These are phyloP conservation scores for Leccinellum luteum DNA, from an alignment of 768 basidiomycete species.

Conservation along the genomic window DNA sequence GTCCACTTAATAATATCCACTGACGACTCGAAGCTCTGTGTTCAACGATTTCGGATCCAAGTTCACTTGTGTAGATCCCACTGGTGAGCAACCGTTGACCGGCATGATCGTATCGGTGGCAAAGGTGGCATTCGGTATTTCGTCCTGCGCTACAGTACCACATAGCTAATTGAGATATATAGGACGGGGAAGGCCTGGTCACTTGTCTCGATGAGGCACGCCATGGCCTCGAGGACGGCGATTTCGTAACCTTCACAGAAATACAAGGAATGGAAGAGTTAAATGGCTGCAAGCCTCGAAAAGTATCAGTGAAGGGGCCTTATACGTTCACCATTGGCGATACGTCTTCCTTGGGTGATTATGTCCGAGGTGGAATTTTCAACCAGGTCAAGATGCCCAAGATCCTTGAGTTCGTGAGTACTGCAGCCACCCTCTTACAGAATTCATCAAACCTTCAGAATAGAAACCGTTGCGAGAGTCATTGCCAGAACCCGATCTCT, in stretches of 20 bases:
- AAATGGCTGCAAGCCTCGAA: slow-evolving; percentile 89
- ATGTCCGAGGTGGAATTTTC: slow-evolving; percentile 89
- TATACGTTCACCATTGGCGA: slow-evolving; percentile 98
- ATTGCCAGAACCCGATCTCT: slow-evolving; percentile 73
- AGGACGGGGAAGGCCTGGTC: slow-evolving; percentile 90
- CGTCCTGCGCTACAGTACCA: neutral
- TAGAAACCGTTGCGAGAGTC: slow-evolving; percentile 95
- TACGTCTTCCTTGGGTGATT: slow-evolving; percentile 72
- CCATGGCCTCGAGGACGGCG: slow-evolving; percentile 98
- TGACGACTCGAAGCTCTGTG: slow-evolving; percentile 55
- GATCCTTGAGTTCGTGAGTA: slow-evolving; percentile 85
- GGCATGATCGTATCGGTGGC: slow-evolving; percentile 97
- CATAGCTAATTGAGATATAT: neutral
- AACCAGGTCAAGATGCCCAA: slow-evolving; percentile 99
- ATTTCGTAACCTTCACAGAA: slow-evolving; percentile 95
- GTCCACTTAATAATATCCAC: neutral
- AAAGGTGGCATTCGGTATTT: slow-evolving; percentile 48
- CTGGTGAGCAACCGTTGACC: slow-evolving; percentile 89
- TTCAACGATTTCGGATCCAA: slow-evolving; percentile 97
- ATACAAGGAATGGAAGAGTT: slow-evolving; percentile 92
- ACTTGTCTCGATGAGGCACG: slow-evolving; percentile 96
- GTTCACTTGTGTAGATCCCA: slow-evolving; percentile 96
- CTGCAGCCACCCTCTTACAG: neutral
- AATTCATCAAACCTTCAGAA: slow-evolving; percentile 1
- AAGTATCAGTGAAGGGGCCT: slow-evolving; percentile 91